Conservation (phyloP, 495 filamentous ascomycete genomes). For the Penicillium cinerascens region DNA sequence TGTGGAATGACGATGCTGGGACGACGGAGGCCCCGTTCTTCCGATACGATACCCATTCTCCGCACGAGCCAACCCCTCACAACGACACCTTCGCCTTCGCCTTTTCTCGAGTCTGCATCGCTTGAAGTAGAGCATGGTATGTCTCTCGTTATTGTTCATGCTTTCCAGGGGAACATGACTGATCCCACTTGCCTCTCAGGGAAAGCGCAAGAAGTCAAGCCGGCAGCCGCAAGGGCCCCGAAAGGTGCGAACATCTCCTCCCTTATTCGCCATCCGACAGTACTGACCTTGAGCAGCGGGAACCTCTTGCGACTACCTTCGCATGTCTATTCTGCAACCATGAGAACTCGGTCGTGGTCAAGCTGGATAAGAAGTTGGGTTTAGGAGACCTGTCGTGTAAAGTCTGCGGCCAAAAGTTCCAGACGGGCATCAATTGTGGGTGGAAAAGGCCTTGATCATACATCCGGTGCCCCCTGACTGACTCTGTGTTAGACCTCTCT, state of each 20-base stretch:
- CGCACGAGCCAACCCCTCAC: conserved; percentile 17
- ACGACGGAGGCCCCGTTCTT: conserved; percentile 12
- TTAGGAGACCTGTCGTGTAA: conserved; percentile 84
- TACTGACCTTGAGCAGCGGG: conserved; percentile 52
- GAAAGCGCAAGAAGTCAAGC: conserved; percentile 94
- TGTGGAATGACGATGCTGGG: background rate
- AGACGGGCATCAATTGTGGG: conserved; percentile 89
- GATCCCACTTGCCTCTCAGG: conserved; percentile 41
- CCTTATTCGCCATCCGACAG: background rate
- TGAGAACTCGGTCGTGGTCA: conserved; percentile 83
- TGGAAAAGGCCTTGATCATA: background rate
- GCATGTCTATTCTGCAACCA: conserved; percentile 99
- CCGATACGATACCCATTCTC: conserved; percentile 15
- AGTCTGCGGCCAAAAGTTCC: conserved; percentile 88
- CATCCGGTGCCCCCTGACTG: background rate
- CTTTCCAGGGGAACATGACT: background rate
- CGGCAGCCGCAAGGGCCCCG: conserved; percentile 77
- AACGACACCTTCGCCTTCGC: background rate
- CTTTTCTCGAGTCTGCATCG: background rate
- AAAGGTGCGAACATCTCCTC: conserved; percentile 55
- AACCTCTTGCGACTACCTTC: conserved; percentile 83
- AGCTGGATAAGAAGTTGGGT: conserved; percentile 86
- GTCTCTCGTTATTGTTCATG: background rate
- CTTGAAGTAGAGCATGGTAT: conserved; percentile 17
- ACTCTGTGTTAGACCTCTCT: conserved; percentile 63